Evolutionary conservation across 2,329 filamentous ascomycete species (phyloP).

Genomic region (Chaetomium sp.): DNA sequence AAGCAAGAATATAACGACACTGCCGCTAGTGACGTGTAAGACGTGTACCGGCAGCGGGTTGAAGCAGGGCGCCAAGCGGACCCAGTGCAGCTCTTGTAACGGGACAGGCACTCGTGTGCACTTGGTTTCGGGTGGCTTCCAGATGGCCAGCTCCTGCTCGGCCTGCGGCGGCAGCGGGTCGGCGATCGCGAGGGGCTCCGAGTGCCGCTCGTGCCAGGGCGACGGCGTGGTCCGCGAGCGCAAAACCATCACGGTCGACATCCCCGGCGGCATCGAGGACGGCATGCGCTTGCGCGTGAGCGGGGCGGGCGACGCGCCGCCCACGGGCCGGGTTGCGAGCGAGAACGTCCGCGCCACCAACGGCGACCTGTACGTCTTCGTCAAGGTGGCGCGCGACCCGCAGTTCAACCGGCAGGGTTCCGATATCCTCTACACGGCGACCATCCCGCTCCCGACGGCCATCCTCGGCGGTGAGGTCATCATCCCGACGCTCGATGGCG

Average conservation of each 20-base stretch:
- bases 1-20: slow-evolving; percentile 83
- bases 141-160: slow-evolving; percentile 89
- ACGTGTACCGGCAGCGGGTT: slow-evolving; percentile 83
- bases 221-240: slow-evolving; percentile 82
- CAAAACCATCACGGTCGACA: slow-evolving; percentile 84
- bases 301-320: slow-evolving; percentile 83
- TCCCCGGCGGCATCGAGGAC: slow-evolving; percentile 93
- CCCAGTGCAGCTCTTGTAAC: slow-evolving; percentile 76
- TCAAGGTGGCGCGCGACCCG: slow-evolving; percentile 84
- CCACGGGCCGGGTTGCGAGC: slow-evolving; percentile 70
- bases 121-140: slow-evolving; percentile 89
- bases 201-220: slow-evolving; percentile 78
- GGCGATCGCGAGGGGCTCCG: slow-evolving; percentile 73
- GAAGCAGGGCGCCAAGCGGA: slow-evolving; percentile 75
- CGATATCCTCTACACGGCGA: slow-evolving; percentile 90
- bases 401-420: slow-evolving; percentile 87
- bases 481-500: slow-evolving; percentile 86
- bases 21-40: slow-evolving; percentile 76
- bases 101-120: slow-evolving; percentile 87
- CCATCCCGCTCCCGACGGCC: slow-evolving; percentile 89
- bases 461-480: slow-evolving; percentile 86
- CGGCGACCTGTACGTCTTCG: slow-evolving; percentile 89
- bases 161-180: slow-evolving; percentile 78
- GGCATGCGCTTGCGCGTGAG: slow-evolving; percentile 87
- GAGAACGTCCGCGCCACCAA: slow-evolving; percentile 66